These are phyloP conservation scores for Wickerhamomyces kurtzmanii DNA, from an alignment of 805 yeast species.

Conservation along the genomic window DNA sequence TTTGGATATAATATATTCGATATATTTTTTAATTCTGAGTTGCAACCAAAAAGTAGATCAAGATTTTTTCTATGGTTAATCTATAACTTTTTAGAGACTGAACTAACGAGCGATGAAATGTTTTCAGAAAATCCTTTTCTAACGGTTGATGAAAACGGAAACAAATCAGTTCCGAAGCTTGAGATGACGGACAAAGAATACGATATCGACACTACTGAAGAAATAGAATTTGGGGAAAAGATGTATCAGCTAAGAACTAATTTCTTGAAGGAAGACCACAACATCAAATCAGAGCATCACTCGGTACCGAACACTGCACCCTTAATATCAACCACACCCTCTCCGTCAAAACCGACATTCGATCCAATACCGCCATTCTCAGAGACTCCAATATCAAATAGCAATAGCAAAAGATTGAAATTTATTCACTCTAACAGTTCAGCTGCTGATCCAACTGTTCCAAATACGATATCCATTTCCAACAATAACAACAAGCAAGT, in stretches of 20 bases:
- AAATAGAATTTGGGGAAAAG: conserved; percentile 30
- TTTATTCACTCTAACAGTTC: no score
- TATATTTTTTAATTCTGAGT: conserved; percentile 52
- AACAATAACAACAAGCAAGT: conserved; percentile 11
- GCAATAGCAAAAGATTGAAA: no score
- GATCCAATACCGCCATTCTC: no score
- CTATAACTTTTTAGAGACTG: conserved; percentile 73
- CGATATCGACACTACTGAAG: conserved; percentile 33
- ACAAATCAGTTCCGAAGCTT: conserved; percentile 24
- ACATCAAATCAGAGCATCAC: no score
- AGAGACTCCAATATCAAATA: no score
- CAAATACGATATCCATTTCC: conserved; percentile 1
- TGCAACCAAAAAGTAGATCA: conserved; percentile 60
- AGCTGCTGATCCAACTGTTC: no score
- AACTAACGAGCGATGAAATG: conserved; percentile 40
- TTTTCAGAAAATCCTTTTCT: conserved; percentile 54
- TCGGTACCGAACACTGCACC: not conserved
- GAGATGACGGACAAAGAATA: conserved; percentile 16
- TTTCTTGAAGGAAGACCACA: conserved; percentile 18
- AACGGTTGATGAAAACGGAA: conserved; percentile 19
- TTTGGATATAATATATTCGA: conserved; percentile 53
- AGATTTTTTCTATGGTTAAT: conserved; percentile 74
- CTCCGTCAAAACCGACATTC: not conserved
- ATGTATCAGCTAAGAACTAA: conserved; percentile 26
- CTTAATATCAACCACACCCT: not conserved